Conservation (phyloP, 2,329 filamentous ascomycete species). For the Dactylella cylindrospora region DNA sequence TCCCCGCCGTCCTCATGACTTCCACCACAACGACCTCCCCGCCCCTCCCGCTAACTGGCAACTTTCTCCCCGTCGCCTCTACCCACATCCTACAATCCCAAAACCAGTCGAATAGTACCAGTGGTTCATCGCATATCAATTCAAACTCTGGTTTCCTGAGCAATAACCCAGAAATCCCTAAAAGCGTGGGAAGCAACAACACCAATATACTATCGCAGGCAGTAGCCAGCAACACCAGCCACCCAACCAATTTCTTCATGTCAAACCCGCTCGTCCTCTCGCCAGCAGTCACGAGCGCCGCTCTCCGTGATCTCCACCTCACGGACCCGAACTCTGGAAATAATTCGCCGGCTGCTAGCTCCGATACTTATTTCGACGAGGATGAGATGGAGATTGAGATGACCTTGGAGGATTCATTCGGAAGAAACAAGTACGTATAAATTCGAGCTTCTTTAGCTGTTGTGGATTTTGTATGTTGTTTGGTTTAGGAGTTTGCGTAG, state of each 20-base stretch:
- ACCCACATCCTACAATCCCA: conserved; percentile 35
- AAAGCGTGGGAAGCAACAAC: background rate
- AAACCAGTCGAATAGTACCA: conserved; percentile 2
- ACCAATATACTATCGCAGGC: conserved; percentile 15
- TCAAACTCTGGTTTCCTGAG: too few relatives aligned
- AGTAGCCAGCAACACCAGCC: conserved; percentile 20
- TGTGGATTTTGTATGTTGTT: background rate
- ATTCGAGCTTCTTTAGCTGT: conserved; percentile 6
- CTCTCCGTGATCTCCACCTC: conserved; percentile 38
- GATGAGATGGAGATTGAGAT: conserved; percentile 43
- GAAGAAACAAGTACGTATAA: conserved; percentile 26
- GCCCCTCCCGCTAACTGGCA: conserved; percentile 12
- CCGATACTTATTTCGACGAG: conserved; percentile 41
- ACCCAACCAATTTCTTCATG: conserved; percentile 27
- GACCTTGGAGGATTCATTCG: conserved; percentile 31
- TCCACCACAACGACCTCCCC: conserved; percentile 4
- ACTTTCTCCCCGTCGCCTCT: conserved; percentile 36
- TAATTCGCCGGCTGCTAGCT: conserved; percentile 38
- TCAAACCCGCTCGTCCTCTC: conserved; percentile 34
- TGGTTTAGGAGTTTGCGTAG: too few relatives aligned
- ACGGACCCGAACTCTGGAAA: conserved; percentile 25
- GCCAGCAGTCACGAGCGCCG: conserved; percentile 37
- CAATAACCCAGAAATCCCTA: too few relatives aligned
- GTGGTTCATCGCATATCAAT: background rate
- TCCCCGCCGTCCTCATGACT: conserved; percentile 12